A percentile compares a stretch with the other conserved stretches of the same genome.
Conservation (phyloP, 345 rosid genomes). For the Bretschneidera sinensis region DNA sequence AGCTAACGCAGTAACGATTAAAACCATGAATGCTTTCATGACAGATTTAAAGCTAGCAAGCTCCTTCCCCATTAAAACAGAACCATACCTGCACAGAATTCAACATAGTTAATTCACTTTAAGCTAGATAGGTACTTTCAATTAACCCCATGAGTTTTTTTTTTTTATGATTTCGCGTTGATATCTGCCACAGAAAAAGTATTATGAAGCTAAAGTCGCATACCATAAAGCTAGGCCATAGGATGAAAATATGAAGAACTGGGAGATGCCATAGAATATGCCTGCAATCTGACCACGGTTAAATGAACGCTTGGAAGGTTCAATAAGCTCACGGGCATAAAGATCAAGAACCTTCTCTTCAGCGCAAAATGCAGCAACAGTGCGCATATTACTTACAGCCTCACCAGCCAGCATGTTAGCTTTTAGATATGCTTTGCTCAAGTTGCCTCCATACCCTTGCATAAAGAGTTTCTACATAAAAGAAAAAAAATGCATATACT, state of each 20-base stretch:
- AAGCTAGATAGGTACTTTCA: too few relatives aligned
- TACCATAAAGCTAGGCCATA: slow-evolving; percentile 97
- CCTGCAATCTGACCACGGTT: slow-evolving; percentile 93
- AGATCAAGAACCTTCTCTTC: slow-evolving; percentile 84
- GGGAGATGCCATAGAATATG: slow-evolving; percentile 80
- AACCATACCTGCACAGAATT: slow-evolving; percentile 66
- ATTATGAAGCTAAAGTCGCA: slow-evolving; percentile 15
- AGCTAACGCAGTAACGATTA: slow-evolving; percentile 90
- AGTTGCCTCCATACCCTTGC: slow-evolving; percentile 96
- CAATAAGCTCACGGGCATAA: slow-evolving; percentile 68
- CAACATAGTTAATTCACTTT: background rate
- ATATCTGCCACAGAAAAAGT: background rate
- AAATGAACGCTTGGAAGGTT: slow-evolving; percentile 72
- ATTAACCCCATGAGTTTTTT: too few relatives aligned
- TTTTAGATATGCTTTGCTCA: slow-evolving; percentile 86
- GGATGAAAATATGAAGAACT: slow-evolving; percentile 95
- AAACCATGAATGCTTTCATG: slow-evolving; percentile 93
- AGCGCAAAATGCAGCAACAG: slow-evolving; percentile 89
- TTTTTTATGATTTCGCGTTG: too few relatives aligned
- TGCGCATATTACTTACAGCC: slow-evolving; percentile 89
- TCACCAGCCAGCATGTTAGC: slow-evolving; percentile 98
- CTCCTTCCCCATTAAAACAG: slow-evolving; percentile 84
- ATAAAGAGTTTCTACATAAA: slow-evolving; percentile 78
- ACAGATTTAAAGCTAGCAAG: slow-evolving; percentile 69
- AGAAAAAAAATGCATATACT: too few relatives aligned